These are phyloP conservation scores for Trematosphaeria pertusa DNA, from an alignment of 2,329 filamentous ascomycete genomes.

Conservation along the genomic window DNA sequence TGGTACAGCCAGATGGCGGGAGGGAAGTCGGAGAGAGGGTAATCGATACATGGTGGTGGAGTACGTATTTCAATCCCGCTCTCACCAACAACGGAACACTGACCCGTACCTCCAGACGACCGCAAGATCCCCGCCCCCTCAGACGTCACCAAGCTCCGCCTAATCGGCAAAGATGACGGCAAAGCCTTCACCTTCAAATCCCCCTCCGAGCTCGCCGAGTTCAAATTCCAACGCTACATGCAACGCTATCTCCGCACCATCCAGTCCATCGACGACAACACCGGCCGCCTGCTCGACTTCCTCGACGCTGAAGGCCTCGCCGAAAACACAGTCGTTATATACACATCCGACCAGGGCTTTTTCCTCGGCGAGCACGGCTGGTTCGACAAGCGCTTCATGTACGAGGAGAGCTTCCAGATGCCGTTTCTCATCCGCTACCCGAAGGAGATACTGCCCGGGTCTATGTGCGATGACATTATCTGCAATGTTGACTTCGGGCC, in stretches of 20 bases:
- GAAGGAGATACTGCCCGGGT: slow-evolving; percentile 46
- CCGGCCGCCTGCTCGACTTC: slow-evolving; percentile 58
- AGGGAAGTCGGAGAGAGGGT: slow-evolving; percentile 47
- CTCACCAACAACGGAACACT: not conserved
- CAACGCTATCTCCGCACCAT: slow-evolving; percentile 57
- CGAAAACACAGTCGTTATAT: slow-evolving; percentile 60
- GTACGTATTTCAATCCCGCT: not conserved
- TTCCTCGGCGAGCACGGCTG: slow-evolving; percentile 65
- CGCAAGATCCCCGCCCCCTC: slow-evolving; percentile 51
- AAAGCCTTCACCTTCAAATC: slow-evolving; percentile 56
- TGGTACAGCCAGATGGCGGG: slow-evolving; percentile 60
- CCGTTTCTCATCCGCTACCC: slow-evolving; percentile 60
- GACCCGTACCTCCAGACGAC: slow-evolving; percentile 23
- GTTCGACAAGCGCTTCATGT: slow-evolving; percentile 67
- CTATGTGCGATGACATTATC: slow-evolving; percentile 57
- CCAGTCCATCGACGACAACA: slow-evolving; percentile 61
- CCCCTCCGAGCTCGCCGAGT: slow-evolving; percentile 54
- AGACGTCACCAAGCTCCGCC: slow-evolving; percentile 38
- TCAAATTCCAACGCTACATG: slow-evolving; percentile 64
- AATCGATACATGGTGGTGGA: slow-evolving; percentile 13
- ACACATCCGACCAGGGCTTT: slow-evolving; percentile 63
- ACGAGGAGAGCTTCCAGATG: slow-evolving; percentile 65
- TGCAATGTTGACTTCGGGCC: slow-evolving; percentile 64
- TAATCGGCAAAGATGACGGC: slow-evolving; percentile 58
- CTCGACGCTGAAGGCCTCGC: slow-evolving; percentile 53